Conservation (phyloP, 768 basidiomycete species). For the Serpula lacrymans region DNA sequence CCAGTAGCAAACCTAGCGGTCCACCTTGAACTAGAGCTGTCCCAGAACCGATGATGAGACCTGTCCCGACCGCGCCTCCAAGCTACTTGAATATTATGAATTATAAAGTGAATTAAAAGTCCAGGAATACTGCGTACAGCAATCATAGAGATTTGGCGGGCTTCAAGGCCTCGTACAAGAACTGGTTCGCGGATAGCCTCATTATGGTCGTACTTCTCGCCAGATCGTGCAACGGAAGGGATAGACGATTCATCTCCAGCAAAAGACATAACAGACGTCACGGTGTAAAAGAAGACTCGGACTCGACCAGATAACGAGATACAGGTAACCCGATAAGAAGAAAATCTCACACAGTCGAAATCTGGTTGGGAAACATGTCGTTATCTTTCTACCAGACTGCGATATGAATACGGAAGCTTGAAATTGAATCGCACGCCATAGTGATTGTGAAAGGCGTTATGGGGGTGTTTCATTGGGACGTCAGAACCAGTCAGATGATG, state of each 20-base stretch:
- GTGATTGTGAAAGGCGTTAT: too few relatives aligned
- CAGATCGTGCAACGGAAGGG: neutral
- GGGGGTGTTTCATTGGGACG: too few relatives aligned
- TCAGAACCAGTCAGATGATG: too few relatives aligned
- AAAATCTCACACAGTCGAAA: too few relatives aligned
- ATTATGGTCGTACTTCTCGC: conserved; percentile 19
- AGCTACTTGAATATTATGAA: conserved; percentile 24
- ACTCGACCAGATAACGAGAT: too few relatives aligned
- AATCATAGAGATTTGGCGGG: conserved; percentile 59
- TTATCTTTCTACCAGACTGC: too few relatives aligned
- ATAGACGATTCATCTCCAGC: too few relatives aligned
- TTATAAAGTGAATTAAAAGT: neutral
- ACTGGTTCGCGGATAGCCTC: conserved; percentile 35
- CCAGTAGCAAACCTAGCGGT: conserved; percentile 45
- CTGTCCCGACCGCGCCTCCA: conserved; percentile 53
- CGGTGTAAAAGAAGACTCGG: neutral
- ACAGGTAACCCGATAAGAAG: too few relatives aligned
- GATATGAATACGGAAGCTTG: too few relatives aligned
- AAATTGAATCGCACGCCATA: too few relatives aligned
- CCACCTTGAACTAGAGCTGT: conserved; percentile 57
- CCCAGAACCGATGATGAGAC: conserved; percentile 51
- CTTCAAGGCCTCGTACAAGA: conserved; percentile 42
- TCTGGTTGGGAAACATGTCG: too few relatives aligned
- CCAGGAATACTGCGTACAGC: conserved; percentile 32
- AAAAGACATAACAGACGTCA: too few relatives aligned